A percentile compares a stretch with the other conserved stretches of the same genome.
Conservation (phyloP, 371 early-diverging fungal genomes). For the Mucor lusitanicus region DNA sequence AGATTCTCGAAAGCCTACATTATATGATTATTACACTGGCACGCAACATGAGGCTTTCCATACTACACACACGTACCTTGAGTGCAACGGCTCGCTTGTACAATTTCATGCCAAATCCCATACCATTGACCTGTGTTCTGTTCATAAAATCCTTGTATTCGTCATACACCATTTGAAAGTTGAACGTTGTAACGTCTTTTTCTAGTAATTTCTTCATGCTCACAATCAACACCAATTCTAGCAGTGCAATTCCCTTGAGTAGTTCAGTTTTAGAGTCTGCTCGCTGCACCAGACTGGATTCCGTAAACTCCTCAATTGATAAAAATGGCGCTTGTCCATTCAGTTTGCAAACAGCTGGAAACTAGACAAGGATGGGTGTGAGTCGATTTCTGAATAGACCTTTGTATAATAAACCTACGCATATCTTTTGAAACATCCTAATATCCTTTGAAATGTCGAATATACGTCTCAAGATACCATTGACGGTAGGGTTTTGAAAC, state of each 20-base stretch:
- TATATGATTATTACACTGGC: not conserved
- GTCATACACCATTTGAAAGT: constrained; percentile 94
- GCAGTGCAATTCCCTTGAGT: constrained; percentile 70
- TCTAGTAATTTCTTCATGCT: constrained; percentile 73
- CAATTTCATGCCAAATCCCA: constrained; percentile 69
- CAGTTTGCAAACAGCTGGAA: constrained; percentile 58
- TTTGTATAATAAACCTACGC: constrained; percentile 64
- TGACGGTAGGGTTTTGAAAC: constrained; percentile 55
- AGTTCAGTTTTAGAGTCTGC: constrained; percentile 66
- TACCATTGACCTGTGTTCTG: constrained; percentile 49
- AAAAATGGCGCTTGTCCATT: constrained; percentile 46
- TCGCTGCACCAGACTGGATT: constrained; percentile 48
- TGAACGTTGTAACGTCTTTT: constrained; percentile 71
- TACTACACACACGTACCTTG: constrained; percentile 58
- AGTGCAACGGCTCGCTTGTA: constrained; percentile 80
- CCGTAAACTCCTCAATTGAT: constrained; percentile 40
- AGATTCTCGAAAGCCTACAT: constrained; percentile 76
- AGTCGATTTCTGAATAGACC: too few relatives aligned
- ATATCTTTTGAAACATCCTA: constrained; percentile 59
- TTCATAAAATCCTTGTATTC: constrained; percentile 86
- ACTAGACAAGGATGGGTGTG: too few relatives aligned
- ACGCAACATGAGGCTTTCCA: not conserved
- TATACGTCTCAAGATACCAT: constrained; percentile 50
- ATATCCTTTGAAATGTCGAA: constrained; percentile 67
- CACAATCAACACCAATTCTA: constrained; percentile 82